Conservation (phyloP, 208 protist species). For the Novymonas esmeraldas region DNA sequence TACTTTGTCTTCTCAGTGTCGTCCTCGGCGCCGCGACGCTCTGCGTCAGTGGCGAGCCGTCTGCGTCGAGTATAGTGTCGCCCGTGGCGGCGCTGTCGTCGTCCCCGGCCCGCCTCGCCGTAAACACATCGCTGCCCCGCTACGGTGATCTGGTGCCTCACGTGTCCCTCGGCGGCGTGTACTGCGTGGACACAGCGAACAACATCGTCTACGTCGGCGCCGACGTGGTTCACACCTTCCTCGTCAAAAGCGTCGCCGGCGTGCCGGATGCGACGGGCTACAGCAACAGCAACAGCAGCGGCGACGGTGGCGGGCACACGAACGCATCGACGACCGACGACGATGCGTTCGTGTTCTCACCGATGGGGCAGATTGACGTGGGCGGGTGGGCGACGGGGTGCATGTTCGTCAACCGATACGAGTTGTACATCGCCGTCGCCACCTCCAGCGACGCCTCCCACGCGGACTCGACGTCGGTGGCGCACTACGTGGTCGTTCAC, state of each 20-base stretch:
- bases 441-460: background rate
- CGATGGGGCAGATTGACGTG: background rate
- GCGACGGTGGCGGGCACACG: background rate
- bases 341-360: slow-evolving; percentile 2
- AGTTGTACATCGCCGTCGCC: slow-evolving; percentile 21
- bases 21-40: too few species aligned
- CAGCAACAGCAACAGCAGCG: background rate
- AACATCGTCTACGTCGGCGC: slow-evolving; percentile 25
- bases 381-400: slow-evolving; percentile 34
- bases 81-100: background rate
- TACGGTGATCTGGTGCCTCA: slow-evolving; percentile 2
- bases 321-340: background rate
- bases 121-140: slow-evolving; percentile 1
- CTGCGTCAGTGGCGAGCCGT: too few species aligned
- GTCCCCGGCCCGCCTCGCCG: background rate
- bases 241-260: background rate
- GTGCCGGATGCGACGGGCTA: too few species aligned
- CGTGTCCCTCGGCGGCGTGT: slow-evolving; percentile 8
- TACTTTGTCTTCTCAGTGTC: too few species aligned
- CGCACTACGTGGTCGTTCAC: slow-evolving; percentile 14
- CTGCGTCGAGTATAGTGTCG: background rate
- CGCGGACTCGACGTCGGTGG: background rate
- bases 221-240: slow-evolving; percentile 14
- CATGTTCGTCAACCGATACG: slow-evolving; percentile 32
- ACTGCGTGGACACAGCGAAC: slow-evolving; percentile 22